Evolutionary conservation across 192 early-diverging fungal genomes (phyloP), one percentile per base, ranked within the genome.

Genomic region (Rhizophagus sp.): DNA sequence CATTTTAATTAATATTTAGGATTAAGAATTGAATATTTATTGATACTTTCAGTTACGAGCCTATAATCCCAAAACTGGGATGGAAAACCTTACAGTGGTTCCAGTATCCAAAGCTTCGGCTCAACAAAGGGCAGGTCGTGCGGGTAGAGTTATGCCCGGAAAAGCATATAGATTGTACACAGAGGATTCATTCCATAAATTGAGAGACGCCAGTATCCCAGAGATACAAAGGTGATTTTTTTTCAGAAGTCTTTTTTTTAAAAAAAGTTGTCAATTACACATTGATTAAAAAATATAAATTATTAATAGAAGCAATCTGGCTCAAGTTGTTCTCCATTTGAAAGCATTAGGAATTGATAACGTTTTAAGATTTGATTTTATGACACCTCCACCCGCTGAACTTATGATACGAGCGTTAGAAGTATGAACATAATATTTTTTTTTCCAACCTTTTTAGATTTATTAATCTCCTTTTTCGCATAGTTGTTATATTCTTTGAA

Each of bases 31-130:
- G 30, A 30, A 30, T 30, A 30, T 30, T n/a, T 30, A 30, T 30
- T 27, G 12, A 78, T n/a, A 19, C 6, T 34, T 33, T 17, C 70
- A 89, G 82, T 63, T 93, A 2, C 84, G 91, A 73, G 94, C 96
- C 8, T 98, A 94, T 84, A 97, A 98, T 84, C 93, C 98, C 66
- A 94, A 93, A 80, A 94, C 95, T 39, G 97, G 97, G 17, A 95
- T 98, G 88, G 98, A 98, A 78, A 87, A 93, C 12, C 82, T 99
- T 64, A 89, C 91, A 8, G 94, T 97, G 19, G 94, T 94, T n/a
- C 95, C 95, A 0, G 92, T 97, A 36, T 95, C 93, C 69, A 96
- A 96, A 83, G 96, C 97, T 24, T 95, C 97, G 70, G 95, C 97
- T 30, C 92, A 95, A 79, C 98, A 99, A 85, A 91, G 98, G 8